Percentiles rank a stretch among this genome's conserved stretches.
Conservation (phyloP, 2,329 filamentous ascomycete genomes). For the Fusarium clavum region DNA sequence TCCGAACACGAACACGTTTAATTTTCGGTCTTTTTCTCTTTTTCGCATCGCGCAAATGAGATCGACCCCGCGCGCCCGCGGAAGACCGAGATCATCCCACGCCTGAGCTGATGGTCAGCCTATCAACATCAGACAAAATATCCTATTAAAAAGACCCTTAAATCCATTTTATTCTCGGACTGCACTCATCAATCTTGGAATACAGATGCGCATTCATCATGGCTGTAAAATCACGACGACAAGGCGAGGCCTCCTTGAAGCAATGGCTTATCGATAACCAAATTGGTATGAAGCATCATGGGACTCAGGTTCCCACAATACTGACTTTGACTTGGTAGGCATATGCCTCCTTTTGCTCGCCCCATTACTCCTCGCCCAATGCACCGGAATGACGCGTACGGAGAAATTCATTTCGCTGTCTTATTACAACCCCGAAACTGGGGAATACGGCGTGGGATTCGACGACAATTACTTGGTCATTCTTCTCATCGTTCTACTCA, state of each 20-base stretch:
- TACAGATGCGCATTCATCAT: neutral
- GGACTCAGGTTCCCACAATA: neutral
- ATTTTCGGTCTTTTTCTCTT: neutral
- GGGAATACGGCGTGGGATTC: slow-evolving; percentile 78
- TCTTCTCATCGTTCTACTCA: slow-evolving; percentile 87
- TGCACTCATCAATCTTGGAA: too few species aligned
- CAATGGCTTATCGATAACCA: slow-evolving; percentile 34
- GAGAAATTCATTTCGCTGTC: slow-evolving; percentile 88
- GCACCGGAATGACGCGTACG: slow-evolving; percentile 84
- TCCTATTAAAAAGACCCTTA: neutral
- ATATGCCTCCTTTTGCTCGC: slow-evolving; percentile 88
- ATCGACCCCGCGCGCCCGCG: slow-evolving; percentile 1
- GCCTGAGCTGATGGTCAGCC: slow-evolving; percentile 7
- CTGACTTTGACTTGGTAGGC: slow-evolving; percentile 57
- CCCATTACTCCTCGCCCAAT: slow-evolving; percentile 82
- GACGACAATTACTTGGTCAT: slow-evolving; percentile 84
- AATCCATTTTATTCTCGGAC: slow-evolving; percentile 1
- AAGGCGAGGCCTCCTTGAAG: neutral
- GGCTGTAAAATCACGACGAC: neutral
- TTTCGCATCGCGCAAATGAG: neutral
- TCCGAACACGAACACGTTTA: slow-evolving; percentile 24
- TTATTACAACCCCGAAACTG: slow-evolving; percentile 77
- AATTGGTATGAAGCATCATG: slow-evolving; percentile 3
- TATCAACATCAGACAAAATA: neutral
- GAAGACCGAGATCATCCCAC: slow-evolving; percentile 5